phyloP scores from a whole-genome alignment of 257 asterid species.

The Apocynum venetum region DNA sequence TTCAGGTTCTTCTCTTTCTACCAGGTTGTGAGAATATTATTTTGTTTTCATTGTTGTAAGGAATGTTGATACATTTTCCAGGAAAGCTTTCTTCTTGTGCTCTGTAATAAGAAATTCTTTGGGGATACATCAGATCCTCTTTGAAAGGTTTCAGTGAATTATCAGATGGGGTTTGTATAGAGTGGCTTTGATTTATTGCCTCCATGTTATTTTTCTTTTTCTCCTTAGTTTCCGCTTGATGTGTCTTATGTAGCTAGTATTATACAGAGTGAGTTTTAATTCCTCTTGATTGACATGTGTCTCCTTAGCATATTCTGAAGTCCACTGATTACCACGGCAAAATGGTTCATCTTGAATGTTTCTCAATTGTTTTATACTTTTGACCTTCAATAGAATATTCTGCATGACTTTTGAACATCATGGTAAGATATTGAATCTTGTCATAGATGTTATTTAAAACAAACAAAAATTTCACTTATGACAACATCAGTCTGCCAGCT shows the following conservation, averaged over 20 bases:
- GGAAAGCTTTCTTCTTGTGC: not conserved
- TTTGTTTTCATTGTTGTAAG: not conserved
- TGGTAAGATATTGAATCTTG: not conserved
- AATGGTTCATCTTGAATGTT: not conserved
- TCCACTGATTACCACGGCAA: not conserved
- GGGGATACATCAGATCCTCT: not conserved
- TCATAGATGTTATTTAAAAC: not conserved
- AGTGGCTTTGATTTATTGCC: not conserved
- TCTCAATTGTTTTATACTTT: not conserved
- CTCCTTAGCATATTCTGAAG: not conserved
- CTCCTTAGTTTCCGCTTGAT: not conserved
- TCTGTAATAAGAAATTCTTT: not conserved
- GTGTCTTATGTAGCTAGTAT: not conserved
- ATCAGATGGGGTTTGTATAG: not conserved
- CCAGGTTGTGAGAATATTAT: not conserved
- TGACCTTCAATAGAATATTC: not conserved
- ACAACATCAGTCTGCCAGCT: not conserved
- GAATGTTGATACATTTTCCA: not conserved
- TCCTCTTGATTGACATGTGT: not conserved
- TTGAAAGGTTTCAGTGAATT: not conserved
- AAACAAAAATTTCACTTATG: not conserved
- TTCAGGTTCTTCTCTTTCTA: not conserved
- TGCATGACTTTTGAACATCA: not conserved
- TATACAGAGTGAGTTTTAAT: not conserved
- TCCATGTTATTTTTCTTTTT: not conserved